Evolutionary conservation across 208 protist genomes (phyloP).

Genomic region (Leptomonas seymouri): DNA sequence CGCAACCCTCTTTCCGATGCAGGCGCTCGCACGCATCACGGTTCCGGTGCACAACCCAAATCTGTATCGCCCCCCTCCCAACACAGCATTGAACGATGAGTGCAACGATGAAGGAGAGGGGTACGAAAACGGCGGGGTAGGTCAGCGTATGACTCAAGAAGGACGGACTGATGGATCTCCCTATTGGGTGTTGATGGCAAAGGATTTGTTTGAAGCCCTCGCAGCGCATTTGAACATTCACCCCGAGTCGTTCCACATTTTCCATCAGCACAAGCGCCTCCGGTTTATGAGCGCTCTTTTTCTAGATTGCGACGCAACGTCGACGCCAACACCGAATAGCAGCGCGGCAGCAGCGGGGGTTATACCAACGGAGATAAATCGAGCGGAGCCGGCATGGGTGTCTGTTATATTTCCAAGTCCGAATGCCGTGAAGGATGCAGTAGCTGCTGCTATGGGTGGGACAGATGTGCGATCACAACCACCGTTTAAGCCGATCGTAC

Average conservation of each 20-base stretch:
- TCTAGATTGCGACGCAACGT: constrained; percentile 47
- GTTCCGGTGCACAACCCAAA: constrained; percentile 35
- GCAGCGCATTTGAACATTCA: constrained; percentile 56
- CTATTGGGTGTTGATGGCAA: constrained; percentile 52
- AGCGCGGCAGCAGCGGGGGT: neutral
- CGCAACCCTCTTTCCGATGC: constrained; percentile 39
- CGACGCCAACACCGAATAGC: neutral
- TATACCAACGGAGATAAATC: constrained; percentile 27
- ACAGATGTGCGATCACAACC: neutral
- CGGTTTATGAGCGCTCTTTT: constrained; percentile 65
- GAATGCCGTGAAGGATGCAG: neutral
- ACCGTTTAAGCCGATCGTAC: neutral
- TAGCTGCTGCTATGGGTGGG: neutral
- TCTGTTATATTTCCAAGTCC: constrained; percentile 41
- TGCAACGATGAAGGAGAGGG: neutral
- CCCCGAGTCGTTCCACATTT: constrained; percentile 65
- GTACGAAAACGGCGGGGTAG: neutral
- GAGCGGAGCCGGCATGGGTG: constrained; percentile 64
- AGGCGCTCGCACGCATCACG: constrained; percentile 23
- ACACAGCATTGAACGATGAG: neutral
- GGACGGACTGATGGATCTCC: neutral
- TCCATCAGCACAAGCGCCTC: constrained; percentile 55
- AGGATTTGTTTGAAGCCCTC: constrained; percentile 67
- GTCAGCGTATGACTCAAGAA: neutral
- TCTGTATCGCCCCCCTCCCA: constrained; percentile 11